phyloP scores from a whole-genome alignment of 352 stramenopile genomes.

The Thalassiosira livingstoniorum region DNA sequence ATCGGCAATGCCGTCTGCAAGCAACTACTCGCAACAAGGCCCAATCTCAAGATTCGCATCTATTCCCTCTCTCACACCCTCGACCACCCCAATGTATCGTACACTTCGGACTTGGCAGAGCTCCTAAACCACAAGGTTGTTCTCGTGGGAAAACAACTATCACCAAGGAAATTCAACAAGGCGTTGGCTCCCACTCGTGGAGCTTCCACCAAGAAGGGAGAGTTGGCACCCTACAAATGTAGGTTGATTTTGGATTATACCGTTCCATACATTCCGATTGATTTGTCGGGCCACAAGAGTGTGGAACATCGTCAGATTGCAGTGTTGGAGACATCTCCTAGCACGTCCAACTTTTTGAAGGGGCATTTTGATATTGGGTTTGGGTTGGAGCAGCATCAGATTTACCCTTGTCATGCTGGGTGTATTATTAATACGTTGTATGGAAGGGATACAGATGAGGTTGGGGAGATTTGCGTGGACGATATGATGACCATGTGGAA shows the following conservation, averaged over 20 bases:
- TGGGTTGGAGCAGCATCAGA: conserved; percentile 74
- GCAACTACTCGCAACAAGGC: conserved; percentile 53
- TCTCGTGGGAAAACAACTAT: conserved; percentile 69
- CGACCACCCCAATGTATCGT: conserved; percentile 75
- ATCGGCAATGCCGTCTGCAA: conserved; percentile 77
- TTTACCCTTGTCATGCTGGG: conserved; percentile 75
- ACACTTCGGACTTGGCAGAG: conserved; percentile 70
- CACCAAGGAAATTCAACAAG: conserved; percentile 64
- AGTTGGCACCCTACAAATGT: conserved; percentile 61
- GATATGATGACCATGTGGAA: conserved; percentile 77
- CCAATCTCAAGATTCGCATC: conserved; percentile 78
- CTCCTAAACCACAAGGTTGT: conserved; percentile 74
- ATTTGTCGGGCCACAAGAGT: conserved; percentile 52
- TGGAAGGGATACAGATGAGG: conserved; percentile 69
- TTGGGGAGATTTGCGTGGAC: conserved; percentile 71
- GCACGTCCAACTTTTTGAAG: conserved; percentile 68
- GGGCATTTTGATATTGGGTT: conserved; percentile 76
- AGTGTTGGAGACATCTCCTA: conserved; percentile 65
- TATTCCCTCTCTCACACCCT: conserved; percentile 68
- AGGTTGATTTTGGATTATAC: conserved; percentile 76
- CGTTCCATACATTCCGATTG: conserved; percentile 71
- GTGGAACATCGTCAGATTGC: conserved; percentile 75
- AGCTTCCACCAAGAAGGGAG: conserved; percentile 55
- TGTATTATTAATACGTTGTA: conserved; percentile 73
- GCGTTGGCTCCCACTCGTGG: conserved; percentile 49